phyloP scores from a whole-genome alignment of 176 grass and related monocot genomes.

The Zea luxurians region DNA sequence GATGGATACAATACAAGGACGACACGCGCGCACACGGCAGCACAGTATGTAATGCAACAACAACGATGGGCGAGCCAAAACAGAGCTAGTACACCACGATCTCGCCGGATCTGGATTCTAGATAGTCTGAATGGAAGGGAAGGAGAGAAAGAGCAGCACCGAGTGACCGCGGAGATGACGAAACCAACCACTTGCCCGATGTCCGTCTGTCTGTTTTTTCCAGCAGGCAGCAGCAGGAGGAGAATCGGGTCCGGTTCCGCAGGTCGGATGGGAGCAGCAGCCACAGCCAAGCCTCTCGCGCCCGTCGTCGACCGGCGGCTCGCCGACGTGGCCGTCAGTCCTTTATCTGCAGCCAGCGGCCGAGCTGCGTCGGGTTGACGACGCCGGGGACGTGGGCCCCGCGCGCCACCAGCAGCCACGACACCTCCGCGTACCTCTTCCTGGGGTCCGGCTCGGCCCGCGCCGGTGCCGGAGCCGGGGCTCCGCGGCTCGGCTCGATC shows the following conservation, averaged over 20 bases:
- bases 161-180: not conserved
- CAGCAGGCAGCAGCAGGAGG: not conserved
- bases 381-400: conserved; percentile 70
- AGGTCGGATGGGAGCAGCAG: not conserved
- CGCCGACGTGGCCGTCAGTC: conserved; percentile 18
- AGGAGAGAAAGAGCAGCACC: not conserved
- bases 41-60: not conserved
- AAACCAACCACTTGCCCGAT: conserved; percentile 4
- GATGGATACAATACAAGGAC: not conserved
- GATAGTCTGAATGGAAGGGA: not conserved
- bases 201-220: not conserved
- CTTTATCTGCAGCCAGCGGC: conserved; percentile 69
- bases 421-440: conserved; percentile 50
- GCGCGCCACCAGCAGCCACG: conserved; percentile 50
- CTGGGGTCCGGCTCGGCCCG: conserved; percentile 37
- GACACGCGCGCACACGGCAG: not conserved
- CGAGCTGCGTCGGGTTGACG: conserved; percentile 90
- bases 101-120: not conserved
- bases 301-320: not conserved
- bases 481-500: conserved; percentile 28
- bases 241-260: conserved; percentile 8
- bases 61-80: not conserved
- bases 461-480: not conserved
- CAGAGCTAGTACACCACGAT: not conserved
- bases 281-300: not conserved